Base-by-base conservation (phyloP, 2,329 filamentous ascomycete genomes). In the Pyrenophora tritici-repentis region DNA sequence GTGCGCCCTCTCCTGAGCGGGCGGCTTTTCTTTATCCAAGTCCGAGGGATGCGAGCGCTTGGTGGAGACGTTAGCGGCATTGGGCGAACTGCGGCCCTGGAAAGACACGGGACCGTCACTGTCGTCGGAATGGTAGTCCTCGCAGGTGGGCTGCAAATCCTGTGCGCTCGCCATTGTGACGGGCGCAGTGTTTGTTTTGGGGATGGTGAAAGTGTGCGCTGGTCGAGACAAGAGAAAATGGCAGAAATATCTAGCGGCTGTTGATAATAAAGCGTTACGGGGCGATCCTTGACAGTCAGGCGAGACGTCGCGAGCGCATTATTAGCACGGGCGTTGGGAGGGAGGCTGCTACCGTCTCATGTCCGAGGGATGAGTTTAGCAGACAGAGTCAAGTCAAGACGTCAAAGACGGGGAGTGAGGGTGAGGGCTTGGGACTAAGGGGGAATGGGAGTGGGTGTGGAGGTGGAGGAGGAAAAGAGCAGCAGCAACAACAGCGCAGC, bases 31-130 rank as follows among this genome's bases (percentile, higher is more conserved):
- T 62, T 63, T 55, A 59, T 66, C 63, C 62, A 75, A 42, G 60
- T 70, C 61, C 31, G 64, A 70, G 59, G 69, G 73, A 34, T 70
- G 66, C 39, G 80, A 78, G 57, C 76, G 74, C 74, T 77, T 81
- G 55, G 73, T 73, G 59, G 78, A 72, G 65, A 79, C 71, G 72
- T 82, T 81, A 71, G 80, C 79, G 76, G 61, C 74, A 74, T 59
- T 73, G 75, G 58, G 79, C 79, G 50, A 58, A 22, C 41, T 56
- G 77, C 77, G 50, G 77, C 76, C 55, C 76, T 68, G 56, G 75
- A 64, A 63, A 49, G 51, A 46, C 34, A 65, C 58, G 31, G 46
- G 44, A 41, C 64, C 61, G 17, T 62, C 57, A 50, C 70, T 72
- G 36, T 73, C 68, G 58, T 77, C 75, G 20, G 72, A 75, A 57